Percentiles rank a stretch among this genome's conserved stretches.
Evolutionary conservation across 2,329 filamentous ascomycete species (phyloP).

Genomic region (Phaeosphaeria sp.): DNA sequence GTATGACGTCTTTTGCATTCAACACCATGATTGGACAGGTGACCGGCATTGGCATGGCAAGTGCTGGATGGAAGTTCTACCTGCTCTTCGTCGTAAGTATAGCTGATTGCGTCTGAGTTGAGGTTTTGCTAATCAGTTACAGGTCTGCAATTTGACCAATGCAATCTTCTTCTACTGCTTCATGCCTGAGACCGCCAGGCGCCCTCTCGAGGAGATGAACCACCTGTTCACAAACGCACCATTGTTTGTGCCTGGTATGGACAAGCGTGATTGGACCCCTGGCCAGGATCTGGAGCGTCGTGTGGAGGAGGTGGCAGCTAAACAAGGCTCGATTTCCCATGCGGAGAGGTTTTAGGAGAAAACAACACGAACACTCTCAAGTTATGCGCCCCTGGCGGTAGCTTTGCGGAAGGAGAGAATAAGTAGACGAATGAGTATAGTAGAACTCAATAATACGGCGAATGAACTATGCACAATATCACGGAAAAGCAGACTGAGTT

Average conservation of each 20-base stretch:
- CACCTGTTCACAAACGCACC: conserved; percentile 70
- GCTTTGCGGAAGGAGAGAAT: background rate
- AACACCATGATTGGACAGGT: conserved; percentile 78
- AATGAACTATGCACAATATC: background rate
- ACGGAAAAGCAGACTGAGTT: background rate
- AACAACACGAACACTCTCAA: background rate
- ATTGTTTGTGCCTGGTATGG: conserved; percentile 65
- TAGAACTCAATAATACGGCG: background rate
- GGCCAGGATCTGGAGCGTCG: conserved; percentile 65
- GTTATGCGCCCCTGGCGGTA: background rate
- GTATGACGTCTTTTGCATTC: conserved; percentile 76
- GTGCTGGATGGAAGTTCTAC: conserved; percentile 64
- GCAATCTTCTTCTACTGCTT: conserved; percentile 72
- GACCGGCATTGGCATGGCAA: conserved; percentile 65
- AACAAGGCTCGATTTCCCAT: conserved; percentile 46
- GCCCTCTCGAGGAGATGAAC: conserved; percentile 73
- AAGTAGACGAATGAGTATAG: background rate
- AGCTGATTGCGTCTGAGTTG: background rate
- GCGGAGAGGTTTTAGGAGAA: conserved; percentile 16
- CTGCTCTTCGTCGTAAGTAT: conserved; percentile 62
- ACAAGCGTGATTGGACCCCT: conserved; percentile 59
- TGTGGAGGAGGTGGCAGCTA: conserved; percentile 63
- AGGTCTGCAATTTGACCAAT: conserved; percentile 72
- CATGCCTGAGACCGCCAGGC: conserved; percentile 69
- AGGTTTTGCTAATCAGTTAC: conserved; percentile 1